Base-by-base conservation (phyloP, 202 grass and related monocot species). In the Sporobolus alterniflorus region DNA sequence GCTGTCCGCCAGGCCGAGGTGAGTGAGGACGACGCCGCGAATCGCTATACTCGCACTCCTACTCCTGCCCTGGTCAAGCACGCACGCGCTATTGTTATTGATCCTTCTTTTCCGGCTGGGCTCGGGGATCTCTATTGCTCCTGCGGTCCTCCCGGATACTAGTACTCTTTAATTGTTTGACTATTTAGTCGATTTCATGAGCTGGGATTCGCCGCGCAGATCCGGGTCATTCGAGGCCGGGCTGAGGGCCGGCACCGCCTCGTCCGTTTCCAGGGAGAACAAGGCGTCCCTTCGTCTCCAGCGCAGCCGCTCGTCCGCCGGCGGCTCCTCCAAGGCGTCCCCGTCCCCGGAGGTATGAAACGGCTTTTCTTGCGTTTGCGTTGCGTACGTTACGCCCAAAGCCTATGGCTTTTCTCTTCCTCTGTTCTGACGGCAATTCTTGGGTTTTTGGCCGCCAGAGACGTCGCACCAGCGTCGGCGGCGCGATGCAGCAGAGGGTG, bases 171-270 rank as follows among this genome's bases (percentile, higher is more conserved):
- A 65, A 79, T 32, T 69, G 66, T 74, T 82, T 88, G 82, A 85
- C 69, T 79, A 30, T 65, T 76, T 81, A 77, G 44, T 69, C 51
- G 62, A 24, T 70, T 81, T 44, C 7, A 83, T 86, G 78, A 86
- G 73, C 74, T 87, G 80, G 68, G 84, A 87, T 90, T 78, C 75
- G 46, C 75, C 75, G n/a, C 82, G 84, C 88, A 90, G 88, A 87
- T 87, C 84, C 88, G 88, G 84, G 15, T 90, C 88, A 67, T 87
- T 83, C 88, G 84, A 90, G 74, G 88, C 88, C 60, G 88, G 84
- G 1, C 79, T 90, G 68, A 64, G 88, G 75, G 67, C 26, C 1
- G 1, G 29, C 66, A 25, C 69, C 11, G 16, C 28, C 2, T 31
- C 57, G 6, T 28, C 56, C 41, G 57, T n/a, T 39, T 61, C 73